A percentile compares a stretch with the other conserved stretches of the same genome.
These are phyloP conservation scores for Ochromonas danica DNA, from an alignment of 108 stramenopile genomes.

Conservation along the genomic window DNA sequence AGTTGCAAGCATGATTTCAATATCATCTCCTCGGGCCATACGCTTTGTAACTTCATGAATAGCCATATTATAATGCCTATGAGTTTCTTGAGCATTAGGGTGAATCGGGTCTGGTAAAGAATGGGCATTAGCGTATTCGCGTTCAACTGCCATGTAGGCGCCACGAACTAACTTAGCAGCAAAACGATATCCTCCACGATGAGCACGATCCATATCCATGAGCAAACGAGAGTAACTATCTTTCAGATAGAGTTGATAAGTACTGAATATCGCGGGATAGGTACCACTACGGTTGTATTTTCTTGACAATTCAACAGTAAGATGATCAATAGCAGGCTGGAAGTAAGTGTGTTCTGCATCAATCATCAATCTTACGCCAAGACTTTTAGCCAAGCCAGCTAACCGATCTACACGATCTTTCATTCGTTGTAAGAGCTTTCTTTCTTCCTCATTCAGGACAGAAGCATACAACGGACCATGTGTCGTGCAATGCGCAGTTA, in stretches of 20 bases:
- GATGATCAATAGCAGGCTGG: constrained; percentile 93
- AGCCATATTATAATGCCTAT: constrained; percentile 66
- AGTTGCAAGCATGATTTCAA: constrained; percentile 83
- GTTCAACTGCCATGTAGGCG: constrained; percentile 92
- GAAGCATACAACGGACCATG: constrained; percentile 66
- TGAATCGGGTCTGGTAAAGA: constrained; percentile 69
- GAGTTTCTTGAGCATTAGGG: constrained; percentile 76
- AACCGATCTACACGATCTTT: constrained; percentile 63
- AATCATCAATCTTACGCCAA: constrained; percentile 77
- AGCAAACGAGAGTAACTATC: constrained; percentile 67
- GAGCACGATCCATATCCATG: constrained; percentile 74
- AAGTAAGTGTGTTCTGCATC: constrained; percentile 93
- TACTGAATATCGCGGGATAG: constrained; percentile 47
- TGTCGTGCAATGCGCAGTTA: constrained; percentile 30
- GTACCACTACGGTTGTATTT: constrained; percentile 61
- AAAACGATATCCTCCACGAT: constrained; percentile 69
- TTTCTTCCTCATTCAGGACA: constrained; percentile 73
- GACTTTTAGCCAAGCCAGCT: constrained; percentile 66
- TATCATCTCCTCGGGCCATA: constrained; percentile 58
- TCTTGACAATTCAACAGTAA: constrained; percentile 71
- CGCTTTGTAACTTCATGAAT: constrained; percentile 53
- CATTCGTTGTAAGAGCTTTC: constrained; percentile 71
- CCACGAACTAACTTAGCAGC: constrained; percentile 94
- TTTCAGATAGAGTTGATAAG: constrained; percentile 82
- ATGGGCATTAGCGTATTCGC: constrained; percentile 64